A percentile compares a stretch with the other conserved stretches of the same genome.
These are phyloP conservation scores for Calonectria ilicicola DNA, from an alignment of 2,329 filamentous ascomycete genomes.

Conservation along the genomic window DNA sequence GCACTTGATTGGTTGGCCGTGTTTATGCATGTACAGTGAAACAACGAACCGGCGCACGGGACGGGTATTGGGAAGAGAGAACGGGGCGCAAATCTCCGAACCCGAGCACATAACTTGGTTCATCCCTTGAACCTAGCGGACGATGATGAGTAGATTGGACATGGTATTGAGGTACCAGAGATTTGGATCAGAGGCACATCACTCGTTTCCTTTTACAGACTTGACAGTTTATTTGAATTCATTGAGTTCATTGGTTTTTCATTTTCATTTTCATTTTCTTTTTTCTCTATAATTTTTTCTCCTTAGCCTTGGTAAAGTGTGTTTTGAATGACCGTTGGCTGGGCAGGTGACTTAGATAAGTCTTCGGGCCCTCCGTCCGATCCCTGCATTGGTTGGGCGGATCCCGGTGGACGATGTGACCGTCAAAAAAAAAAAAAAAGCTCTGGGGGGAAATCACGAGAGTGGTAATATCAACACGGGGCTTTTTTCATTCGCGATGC, in stretches of 20 bases:
- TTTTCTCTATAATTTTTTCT: neutral
- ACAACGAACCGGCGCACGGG: slow-evolving; percentile 29
- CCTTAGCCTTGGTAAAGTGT: neutral
- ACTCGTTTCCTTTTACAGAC: no score
- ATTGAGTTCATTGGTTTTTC: no score
- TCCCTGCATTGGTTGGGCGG: neutral
- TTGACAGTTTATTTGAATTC: no score
- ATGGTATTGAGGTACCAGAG: neutral
- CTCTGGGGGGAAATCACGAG: slow-evolving; percentile 5
- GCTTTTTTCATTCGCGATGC: neutral
- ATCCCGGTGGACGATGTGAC: neutral
- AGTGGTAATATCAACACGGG: neutral
- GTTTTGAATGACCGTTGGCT: neutral
- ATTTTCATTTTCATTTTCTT: no score
- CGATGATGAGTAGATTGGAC: neutral
- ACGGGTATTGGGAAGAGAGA: slow-evolving; percentile 36
- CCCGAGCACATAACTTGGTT: slow-evolving; percentile 23
- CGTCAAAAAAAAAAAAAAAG: neutral
- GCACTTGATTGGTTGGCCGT: slow-evolving; percentile 31
- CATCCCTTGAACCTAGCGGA: neutral
- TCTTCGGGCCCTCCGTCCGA: neutral
- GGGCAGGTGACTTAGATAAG: neutral
- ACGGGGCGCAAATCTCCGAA: slow-evolving; percentile 42
- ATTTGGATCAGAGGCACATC: neutral
- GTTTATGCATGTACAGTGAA: slow-evolving; percentile 31